A percentile compares a stretch with the other conserved stretches of the same genome.
Conservation (phyloP, 2,329 filamentous ascomycete species). For the Erysiphe pulchra region DNA sequence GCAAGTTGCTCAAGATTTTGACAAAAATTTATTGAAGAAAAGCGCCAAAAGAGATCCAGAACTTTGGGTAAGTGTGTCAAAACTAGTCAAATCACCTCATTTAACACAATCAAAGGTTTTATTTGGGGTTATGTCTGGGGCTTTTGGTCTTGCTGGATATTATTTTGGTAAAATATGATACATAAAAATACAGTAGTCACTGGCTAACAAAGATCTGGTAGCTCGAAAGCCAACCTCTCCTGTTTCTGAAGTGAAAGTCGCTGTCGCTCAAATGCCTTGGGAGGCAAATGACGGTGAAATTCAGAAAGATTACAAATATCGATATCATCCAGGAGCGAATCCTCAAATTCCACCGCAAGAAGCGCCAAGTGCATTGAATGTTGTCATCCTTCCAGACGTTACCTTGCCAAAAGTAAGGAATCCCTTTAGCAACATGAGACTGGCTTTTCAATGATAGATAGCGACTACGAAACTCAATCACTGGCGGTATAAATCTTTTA, state of each 20-base stretch:
- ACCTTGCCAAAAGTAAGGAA: constrained; percentile 57
- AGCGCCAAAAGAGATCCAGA: constrained; percentile 46
- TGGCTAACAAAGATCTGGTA: constrained; percentile 15
- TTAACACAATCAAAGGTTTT: constrained; percentile 37
- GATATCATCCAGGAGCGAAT: constrained; percentile 38
- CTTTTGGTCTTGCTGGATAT: constrained; percentile 71
- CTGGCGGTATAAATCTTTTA: no score
- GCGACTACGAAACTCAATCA: no score
- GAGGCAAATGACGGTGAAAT: constrained; percentile 30
- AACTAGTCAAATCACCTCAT: not conserved
- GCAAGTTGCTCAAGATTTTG: constrained; percentile 19
- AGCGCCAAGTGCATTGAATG: constrained; percentile 85
- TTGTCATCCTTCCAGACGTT: constrained; percentile 80
- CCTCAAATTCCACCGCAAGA: constrained; percentile 49
- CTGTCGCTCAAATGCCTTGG: constrained; percentile 74
- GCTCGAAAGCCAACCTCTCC: constrained; percentile 65
- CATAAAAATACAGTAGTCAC: no score
- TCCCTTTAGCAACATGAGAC: not conserved
- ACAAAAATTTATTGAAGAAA: constrained; percentile 24
- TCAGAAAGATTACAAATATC: constrained; percentile 30
- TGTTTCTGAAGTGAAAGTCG: constrained; percentile 56
- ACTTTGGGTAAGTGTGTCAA: constrained; percentile 33
- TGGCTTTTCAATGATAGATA: not conserved
- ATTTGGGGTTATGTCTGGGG: constrained; percentile 68
- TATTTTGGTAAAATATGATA: constrained; percentile 38